These are phyloP conservation scores for Cairneyella variabilis DNA, from an alignment of 495 filamentous ascomycete species.

Conservation along the genomic window DNA sequence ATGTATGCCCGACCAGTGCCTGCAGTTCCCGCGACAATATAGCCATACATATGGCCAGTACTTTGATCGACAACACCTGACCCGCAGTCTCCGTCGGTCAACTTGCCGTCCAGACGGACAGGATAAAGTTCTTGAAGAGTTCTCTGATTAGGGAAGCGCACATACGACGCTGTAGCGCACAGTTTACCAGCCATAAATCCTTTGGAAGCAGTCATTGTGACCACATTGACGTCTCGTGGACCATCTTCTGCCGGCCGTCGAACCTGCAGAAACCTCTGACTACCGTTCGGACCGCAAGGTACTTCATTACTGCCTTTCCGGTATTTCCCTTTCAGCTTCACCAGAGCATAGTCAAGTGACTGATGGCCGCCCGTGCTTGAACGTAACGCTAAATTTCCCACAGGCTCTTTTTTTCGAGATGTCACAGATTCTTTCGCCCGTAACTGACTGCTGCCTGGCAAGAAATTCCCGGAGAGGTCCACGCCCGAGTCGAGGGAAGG, in stretches of 20 bases:
- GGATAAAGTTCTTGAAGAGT: conserved; percentile 12
- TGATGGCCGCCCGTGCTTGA: not conserved
- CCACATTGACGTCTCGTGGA: not conserved
- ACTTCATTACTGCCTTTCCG: not conserved
- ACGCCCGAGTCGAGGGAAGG: not conserved
- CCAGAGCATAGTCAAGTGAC: conserved; percentile 9
- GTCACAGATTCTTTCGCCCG: not conserved
- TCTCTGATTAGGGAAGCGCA: conserved; percentile 9
- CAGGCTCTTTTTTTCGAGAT: not conserved
- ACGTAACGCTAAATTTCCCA: conserved; percentile 10
- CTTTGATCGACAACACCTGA: conserved; percentile 22
- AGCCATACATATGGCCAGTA: conserved; percentile 24
- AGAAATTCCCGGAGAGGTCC: not conserved
- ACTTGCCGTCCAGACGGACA: conserved; percentile 3
- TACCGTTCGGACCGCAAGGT: conserved; percentile 1
- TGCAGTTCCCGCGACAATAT: conserved; percentile 22
- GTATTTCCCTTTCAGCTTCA: conserved; percentile 1
- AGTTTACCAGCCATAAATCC: conserved; percentile 8
- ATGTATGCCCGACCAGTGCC: conserved; percentile 23
- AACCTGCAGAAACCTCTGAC: conserved; percentile 6
- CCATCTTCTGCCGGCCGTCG: not conserved
- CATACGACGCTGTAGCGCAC: conserved; percentile 8
- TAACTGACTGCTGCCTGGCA: not conserved
- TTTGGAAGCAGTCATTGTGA: conserved; percentile 10
- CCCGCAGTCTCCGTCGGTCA: conserved; percentile 21